Evolutionary conservation across 2,329 filamentous ascomycete genomes (phyloP), one percentile per base, ranked within the genome.

Genomic region (Dothistroma pini): DNA sequence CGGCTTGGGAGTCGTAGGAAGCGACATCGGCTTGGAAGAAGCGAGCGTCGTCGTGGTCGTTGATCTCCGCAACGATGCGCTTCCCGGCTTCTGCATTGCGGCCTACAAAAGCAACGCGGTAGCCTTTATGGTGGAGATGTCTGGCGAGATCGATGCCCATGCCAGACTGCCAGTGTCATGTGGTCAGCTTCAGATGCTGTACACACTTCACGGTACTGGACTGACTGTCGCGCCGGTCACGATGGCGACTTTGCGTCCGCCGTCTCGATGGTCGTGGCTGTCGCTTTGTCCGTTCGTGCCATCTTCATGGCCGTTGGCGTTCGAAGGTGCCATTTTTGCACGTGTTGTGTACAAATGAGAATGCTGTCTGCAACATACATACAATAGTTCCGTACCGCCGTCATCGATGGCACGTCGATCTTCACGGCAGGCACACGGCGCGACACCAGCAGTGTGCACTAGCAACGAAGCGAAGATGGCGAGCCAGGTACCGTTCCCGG

Each of bases 1-100:
- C 60, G 0, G 76, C 75, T 59, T 82, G 79, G 11, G 75, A 76
- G 2, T 75, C 70, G 66, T 83, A 84, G 19, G 75, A 74, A n/a
- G 73, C 69, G 1, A 84, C 76, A 63, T 84, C 77, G 51, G 75
- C 76, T 22, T 72, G 65, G 22, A 78, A 74, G 71, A 82, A 84
- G n/a, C 69, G 70, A 1, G 77, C 76, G 2, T 71, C 53, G 7
- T 29, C 25, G 25, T 29, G 25, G 25, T 29, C 25, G 25, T 29
- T 29, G 25, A 29, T 66, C 0, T 63, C 63, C 56, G 72, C 66
- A 8, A 76, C 75, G 14, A 78, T 65, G 14, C 74, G 72, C 14
- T 74, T 62, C 8, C 75, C 72, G 14, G 57, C 59, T 8, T 53
- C 38, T 22, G 66, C 62, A 47, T 75, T 74, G 56, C 79, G 75